A percentile compares a stretch with the other conserved stretches of the same genome.
Conservation (phyloP, 2,329 filamentous ascomycete genomes). For the Venturia carpophila region DNA sequence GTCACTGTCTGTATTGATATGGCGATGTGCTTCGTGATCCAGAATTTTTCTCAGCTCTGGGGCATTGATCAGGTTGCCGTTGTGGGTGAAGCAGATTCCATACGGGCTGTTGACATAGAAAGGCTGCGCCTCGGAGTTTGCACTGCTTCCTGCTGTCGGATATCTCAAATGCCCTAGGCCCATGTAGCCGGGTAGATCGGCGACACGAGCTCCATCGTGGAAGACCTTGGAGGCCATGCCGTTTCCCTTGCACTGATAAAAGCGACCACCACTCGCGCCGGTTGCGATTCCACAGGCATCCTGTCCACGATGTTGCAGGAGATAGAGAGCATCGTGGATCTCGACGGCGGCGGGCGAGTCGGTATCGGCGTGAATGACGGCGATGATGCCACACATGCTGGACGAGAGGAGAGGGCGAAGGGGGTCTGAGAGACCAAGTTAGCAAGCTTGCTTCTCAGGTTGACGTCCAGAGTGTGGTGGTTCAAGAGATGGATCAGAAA, state of each 20-base stretch:
- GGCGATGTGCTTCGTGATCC: conserved; percentile 70
- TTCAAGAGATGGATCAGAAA: conserved; percentile 20
- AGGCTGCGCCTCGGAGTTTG: conserved; percentile 79
- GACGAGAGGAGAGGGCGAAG: conserved; percentile 11
- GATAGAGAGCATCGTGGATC: conserved; percentile 36
- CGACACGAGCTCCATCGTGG: conserved; percentile 64
- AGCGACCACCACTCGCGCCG: conserved; percentile 65
- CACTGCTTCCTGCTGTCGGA: conserved; percentile 77
- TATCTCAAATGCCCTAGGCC: conserved; percentile 81
- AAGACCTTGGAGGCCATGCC: conserved; percentile 84
- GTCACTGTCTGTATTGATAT: conserved; percentile 87
- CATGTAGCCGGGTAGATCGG: conserved; percentile 76
- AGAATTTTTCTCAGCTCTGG: conserved; percentile 61
- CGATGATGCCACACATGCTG: conserved; percentile 46
- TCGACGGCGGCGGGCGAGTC: conserved; percentile 35
- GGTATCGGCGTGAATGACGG: conserved; percentile 39
- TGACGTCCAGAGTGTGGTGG: background rate
- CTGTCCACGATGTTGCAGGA: conserved; percentile 58
- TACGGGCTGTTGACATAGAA: conserved; percentile 87
- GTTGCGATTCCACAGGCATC: conserved; percentile 82
- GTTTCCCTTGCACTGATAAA: conserved; percentile 86
- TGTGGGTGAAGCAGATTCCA: conserved; percentile 73
- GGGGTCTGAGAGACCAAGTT: background rate
- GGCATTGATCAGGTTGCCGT: conserved; percentile 82
- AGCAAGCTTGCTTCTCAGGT: background rate